Evolutionary conservation across 2,329 filamentous ascomycete species (phyloP), one percentile per base, ranked within the genome.

Genomic region (Fusarium graminum): DNA sequence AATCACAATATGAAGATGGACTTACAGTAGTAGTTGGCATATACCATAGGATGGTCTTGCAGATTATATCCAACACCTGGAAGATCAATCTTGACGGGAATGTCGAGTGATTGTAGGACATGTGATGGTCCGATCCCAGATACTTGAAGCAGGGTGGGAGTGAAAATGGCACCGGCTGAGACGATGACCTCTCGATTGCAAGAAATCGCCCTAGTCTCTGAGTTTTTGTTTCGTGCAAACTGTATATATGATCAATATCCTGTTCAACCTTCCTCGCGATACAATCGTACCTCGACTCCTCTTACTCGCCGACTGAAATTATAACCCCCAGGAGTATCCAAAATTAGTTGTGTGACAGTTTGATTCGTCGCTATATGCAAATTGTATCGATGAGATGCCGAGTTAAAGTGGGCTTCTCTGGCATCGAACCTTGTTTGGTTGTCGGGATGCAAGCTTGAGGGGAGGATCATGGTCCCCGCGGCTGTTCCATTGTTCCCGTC

Each of bases 1-100:
- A 4, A 4, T 16, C 16, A 7, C 22, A 2, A 10, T 4, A 26
- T 36, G 8, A 12, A 12, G 0, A 7, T 2, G 12, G 16, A 17
- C 54, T 38, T 22, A 60, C 60, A 65, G 38, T 54, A 47, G 7
- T 65, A 65, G 14, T 43, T 56, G 6, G 41, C 50, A 13, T 51
- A 42, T 6, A 60, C 19, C 63, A 64, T 65, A 5, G 60, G 56
- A 28, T 66, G 61, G 13, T 65, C 61, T 32, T 66, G 61, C 3
- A 66, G 36, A 28, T 66, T 65, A 19, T 61, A 41, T 16, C 63
- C 56, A 17, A 65, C 47, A 2, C 51, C 51, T n/a, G 56, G 42
- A 17, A 66, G 47, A 26, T 62, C 43, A 17, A 66, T 53, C 16
- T 57, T 45, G 9, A 62, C 52, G 0, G 42, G 13, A 10, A 66